A percentile compares a stretch with the other conserved stretches of the same genome.
These are phyloP conservation scores for Lactarius trivialis DNA, from an alignment of 768 basidiomycete species.

Conservation along the genomic window DNA sequence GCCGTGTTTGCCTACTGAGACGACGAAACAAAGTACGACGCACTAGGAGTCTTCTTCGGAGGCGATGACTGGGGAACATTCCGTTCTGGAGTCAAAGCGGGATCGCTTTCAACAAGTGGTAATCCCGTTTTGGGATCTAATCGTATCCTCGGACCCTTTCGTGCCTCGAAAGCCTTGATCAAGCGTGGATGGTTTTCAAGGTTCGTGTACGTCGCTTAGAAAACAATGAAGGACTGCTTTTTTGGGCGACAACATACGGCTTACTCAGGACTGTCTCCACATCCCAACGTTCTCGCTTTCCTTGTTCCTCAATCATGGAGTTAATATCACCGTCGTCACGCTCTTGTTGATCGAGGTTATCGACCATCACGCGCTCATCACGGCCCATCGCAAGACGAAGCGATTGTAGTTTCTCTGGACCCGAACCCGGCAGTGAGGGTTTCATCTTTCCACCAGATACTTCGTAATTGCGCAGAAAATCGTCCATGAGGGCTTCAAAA, in stretches of 20 bases:
- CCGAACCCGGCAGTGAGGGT: conserved; percentile 64
- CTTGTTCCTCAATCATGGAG: conserved; percentile 37
- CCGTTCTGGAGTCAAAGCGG: conserved; percentile 13
- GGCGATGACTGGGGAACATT: conserved; percentile 15
- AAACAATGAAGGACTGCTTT: background rate
- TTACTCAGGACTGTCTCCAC: conserved; percentile 91
- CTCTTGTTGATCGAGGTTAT: conserved; percentile 36
- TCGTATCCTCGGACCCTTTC: conserved; percentile 53
- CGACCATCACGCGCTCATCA: conserved; percentile 48
- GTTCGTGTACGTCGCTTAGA: conserved; percentile 88
- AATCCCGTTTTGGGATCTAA: conserved; percentile 76
- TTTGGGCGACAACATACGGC: conserved; percentile 28
- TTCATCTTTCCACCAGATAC: conserved; percentile 83
- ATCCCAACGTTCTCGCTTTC: conserved; percentile 83
- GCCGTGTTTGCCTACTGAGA: conserved; percentile 26
- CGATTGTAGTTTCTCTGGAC: conserved; percentile 72
- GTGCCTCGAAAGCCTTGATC: conserved; percentile 59
- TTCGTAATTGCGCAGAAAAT: conserved; percentile 90
- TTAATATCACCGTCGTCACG: conserved; percentile 41
- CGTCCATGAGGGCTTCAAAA: conserved; percentile 86
- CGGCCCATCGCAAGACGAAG: conserved; percentile 73
- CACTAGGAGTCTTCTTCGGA: conserved; percentile 3
- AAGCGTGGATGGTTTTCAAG: conserved; percentile 93
- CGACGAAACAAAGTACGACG: background rate
- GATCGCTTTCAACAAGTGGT: conserved; percentile 43